Evolutionary conservation across 441 rosid genomes (phyloP).

Genomic region (Croton setiger): DNA sequence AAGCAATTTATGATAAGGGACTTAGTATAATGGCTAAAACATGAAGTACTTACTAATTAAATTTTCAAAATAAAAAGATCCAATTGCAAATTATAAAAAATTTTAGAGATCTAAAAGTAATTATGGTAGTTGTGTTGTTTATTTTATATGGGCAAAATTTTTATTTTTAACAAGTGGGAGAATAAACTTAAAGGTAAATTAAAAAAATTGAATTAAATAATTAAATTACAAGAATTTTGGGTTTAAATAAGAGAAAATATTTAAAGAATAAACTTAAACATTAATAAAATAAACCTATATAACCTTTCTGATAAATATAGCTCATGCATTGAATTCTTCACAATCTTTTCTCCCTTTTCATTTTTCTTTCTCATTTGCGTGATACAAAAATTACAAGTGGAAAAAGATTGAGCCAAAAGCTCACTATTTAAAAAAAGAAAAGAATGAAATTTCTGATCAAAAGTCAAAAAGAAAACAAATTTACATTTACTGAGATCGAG

Average conservation of each 20-base stretch:
- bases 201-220: no score
- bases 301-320: conserved; percentile 1
- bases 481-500: conserved; percentile 35
- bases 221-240: no score
- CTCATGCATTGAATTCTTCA: conserved; percentile 18
- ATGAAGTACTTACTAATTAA: no score
- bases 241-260: neutral
- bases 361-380: conserved; percentile 23
- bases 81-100: no score
- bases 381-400: conserved; percentile 25
- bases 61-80: no score
- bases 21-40: no score
- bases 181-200: no score
- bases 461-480: conserved; percentile 14
- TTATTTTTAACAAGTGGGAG: no score
- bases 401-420: conserved; percentile 17
- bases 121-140: no score
- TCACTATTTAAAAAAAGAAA: neutral
- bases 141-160: no score
- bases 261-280: neutral
- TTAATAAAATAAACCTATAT: neutral
- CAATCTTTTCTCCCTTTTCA: conserved; percentile 19
- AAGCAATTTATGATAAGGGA: no score
- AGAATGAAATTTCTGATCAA: conserved; percentile 6
- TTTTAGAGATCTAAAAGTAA: no score